Evolutionary conservation across 495 filamentous ascomycete species (phyloP), one percentile per base, ranked within the genome.

Genomic region (Ascobolus immersus): DNA sequence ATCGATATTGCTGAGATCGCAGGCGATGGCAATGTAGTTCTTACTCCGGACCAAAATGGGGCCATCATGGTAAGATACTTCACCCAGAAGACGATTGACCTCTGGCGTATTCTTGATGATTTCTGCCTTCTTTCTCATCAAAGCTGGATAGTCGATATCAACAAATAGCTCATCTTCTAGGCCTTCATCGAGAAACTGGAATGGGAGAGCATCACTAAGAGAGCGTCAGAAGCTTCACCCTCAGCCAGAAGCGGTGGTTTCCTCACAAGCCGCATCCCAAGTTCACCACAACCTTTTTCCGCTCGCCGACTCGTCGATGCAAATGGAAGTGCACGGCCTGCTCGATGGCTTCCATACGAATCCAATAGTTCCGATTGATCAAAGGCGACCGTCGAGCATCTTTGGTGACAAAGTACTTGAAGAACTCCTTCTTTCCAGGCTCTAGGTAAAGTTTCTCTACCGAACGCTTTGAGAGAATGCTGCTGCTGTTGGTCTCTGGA

Each of bases 401-500:
- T 74, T 67, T 31, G 73, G 72, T 51, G 18, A 90, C 77, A 50
- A 91, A 92, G 45, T 72, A 69, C 10, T 73, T 71, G 42, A 86
- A 81, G 58, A 79, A 89, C 46, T 80, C 70, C 13, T 73, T 65
- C 40, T 84, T 61, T 35, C 66, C 52, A 11, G 63, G 51, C 42
- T 41, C 34, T 35, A 71, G 71, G 52, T 91, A 92, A 13, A 86
- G 60, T 43, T 69, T 67, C 48, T 90, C 78, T 19, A 91, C 79
- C 42, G 75, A 80, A 38, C 79, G 63, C 49, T 92, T 92, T 17
- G 77, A 90, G 24, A 79, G 71, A 44, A 91, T 90, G 43, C 73
- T 81, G 52, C 73, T 78, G 49, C 68, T 78, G 47, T 92, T 91
- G 34, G 81, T 92, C 73, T 82, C n/a, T n/a, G n/a, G n/a, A n/a